A percentile compares a stretch with the other conserved stretches of the same genome.
These are phyloP conservation scores for Fusarium tanahbumbuense DNA, from an alignment of 2,329 filamentous ascomycete genomes.

Conservation along the genomic window DNA sequence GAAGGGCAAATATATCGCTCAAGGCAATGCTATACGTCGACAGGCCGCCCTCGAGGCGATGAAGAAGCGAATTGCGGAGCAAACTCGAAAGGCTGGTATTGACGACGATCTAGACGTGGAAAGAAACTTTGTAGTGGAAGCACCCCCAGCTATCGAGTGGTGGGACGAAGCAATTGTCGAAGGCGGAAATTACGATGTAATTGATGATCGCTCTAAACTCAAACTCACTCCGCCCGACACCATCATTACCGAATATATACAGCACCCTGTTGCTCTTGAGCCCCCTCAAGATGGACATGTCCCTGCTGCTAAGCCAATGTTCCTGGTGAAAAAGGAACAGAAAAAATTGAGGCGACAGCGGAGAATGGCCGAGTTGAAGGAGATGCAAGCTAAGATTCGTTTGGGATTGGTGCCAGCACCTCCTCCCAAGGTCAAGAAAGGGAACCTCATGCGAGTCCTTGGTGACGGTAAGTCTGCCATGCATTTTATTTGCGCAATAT, in stretches of 20 bases:
- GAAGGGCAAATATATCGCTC: slow-evolving; percentile 96
- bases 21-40: slow-evolving; percentile 87
- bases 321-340: slow-evolving; percentile 89
- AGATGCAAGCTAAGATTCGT: slow-evolving; percentile 95
- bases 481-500: not conserved
- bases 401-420: slow-evolving; percentile 90
- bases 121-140: slow-evolving; percentile 86
- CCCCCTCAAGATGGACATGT: slow-evolving; percentile 89
- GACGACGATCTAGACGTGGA: slow-evolving; percentile 91
- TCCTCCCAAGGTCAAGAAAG: slow-evolving; percentile 95
- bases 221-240: slow-evolving; percentile 83
- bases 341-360: slow-evolving; percentile 90
- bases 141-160: slow-evolving; percentile 92
- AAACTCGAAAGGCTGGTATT: slow-evolving; percentile 89
- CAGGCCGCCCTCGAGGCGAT: slow-evolving; percentile 92
- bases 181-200: slow-evolving; percentile 77
- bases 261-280: slow-evolving; percentile 91
- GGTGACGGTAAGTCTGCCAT: slow-evolving; percentile 73
- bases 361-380: slow-evolving; percentile 92
- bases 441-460: slow-evolving; percentile 96
- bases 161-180: slow-evolving; percentile 92
- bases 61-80: slow-evolving; percentile 91
- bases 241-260: slow-evolving; percentile 90
- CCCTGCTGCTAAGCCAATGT: slow-evolving; percentile 87
- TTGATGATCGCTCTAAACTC: slow-evolving; percentile 72